These are phyloP conservation scores for Sporothrix inflata DNA, from an alignment of 2,329 filamentous ascomycete species.

Conservation along the genomic window DNA sequence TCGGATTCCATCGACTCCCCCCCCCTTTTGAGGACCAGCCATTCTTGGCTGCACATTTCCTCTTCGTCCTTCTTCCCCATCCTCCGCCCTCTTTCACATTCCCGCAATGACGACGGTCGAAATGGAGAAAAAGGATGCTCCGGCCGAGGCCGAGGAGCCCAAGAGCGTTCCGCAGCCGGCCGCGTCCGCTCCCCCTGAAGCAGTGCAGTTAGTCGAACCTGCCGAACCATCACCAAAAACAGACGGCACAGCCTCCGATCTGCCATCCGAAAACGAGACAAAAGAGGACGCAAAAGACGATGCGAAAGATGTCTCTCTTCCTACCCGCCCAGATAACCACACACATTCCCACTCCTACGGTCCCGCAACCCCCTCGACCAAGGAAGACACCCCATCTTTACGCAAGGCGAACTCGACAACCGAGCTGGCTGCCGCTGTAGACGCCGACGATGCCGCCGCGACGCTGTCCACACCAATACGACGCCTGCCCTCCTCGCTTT, in stretches of 20 bases:
- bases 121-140: constrained; percentile 10
- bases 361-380: not conserved
- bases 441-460: not conserved
- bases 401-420: constrained; percentile 19
- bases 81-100: not conserved
- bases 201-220: not conserved
- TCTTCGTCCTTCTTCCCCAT: not conserved
- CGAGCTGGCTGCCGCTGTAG: not conserved
- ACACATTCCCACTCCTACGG: constrained; percentile 12
- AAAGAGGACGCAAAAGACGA: not conserved
- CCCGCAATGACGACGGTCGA: constrained; percentile 19
- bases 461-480: constrained; percentile 23
- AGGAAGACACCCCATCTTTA: not conserved
- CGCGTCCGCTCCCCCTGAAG: not conserved
- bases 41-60: constrained; percentile 9
- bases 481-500: constrained; percentile 34
- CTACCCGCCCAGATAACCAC: not conserved
- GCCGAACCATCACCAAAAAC: constrained; percentile 8
- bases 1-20: not conserved
- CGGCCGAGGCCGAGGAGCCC: constrained; percentile 1
- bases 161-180: not conserved
- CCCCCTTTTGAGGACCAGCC: constrained; percentile 22
- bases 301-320: not conserved
- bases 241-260: not conserved
- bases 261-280: not conserved